These are phyloP conservation scores for Termitomyces sp. DNA, from an alignment of 768 basidiomycete genomes.

Conservation along the genomic window DNA sequence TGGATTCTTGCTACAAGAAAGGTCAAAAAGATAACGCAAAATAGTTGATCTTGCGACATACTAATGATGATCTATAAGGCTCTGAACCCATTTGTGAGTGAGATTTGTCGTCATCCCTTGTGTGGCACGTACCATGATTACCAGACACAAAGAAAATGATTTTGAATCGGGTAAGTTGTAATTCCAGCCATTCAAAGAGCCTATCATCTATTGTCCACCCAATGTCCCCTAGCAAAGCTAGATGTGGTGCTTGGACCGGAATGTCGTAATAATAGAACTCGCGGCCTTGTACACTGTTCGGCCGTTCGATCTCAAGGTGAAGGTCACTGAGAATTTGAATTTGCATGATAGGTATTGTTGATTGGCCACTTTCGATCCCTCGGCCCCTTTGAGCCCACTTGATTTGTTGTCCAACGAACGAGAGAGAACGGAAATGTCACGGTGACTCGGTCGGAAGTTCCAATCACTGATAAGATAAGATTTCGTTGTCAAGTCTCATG, in stretches of 20 bases:
- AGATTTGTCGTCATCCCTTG: too few species aligned
- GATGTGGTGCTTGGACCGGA: conserved; percentile 19
- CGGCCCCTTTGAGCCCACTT: too few species aligned
- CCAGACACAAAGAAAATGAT: conserved; percentile 30
- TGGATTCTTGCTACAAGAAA: too few species aligned
- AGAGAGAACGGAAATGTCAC: too few species aligned
- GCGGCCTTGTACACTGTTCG: background rate
- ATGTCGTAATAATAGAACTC: conserved; percentile 11
- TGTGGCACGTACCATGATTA: conserved; percentile 27
- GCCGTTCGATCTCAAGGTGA: background rate
- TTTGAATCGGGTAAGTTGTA: conserved; percentile 26
- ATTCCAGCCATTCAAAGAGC: conserved; percentile 28
- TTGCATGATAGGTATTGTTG: too few species aligned
- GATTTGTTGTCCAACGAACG: too few species aligned
- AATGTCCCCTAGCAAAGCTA: conserved; percentile 35
- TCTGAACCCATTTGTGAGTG: too few species aligned
- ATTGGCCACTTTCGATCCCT: too few species aligned
- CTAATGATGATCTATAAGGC: conserved; percentile 3
- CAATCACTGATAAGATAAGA: background rate
- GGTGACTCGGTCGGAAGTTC: too few species aligned
- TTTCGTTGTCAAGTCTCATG: background rate
- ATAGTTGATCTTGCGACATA: too few species aligned
- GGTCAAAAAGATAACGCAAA: too few species aligned
- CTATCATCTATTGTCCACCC: conserved; percentile 26
- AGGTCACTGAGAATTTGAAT: background rate